Conservation (phyloP, 768 basidiomycete genomes). For the Termitomyces bulborhizus region DNA sequence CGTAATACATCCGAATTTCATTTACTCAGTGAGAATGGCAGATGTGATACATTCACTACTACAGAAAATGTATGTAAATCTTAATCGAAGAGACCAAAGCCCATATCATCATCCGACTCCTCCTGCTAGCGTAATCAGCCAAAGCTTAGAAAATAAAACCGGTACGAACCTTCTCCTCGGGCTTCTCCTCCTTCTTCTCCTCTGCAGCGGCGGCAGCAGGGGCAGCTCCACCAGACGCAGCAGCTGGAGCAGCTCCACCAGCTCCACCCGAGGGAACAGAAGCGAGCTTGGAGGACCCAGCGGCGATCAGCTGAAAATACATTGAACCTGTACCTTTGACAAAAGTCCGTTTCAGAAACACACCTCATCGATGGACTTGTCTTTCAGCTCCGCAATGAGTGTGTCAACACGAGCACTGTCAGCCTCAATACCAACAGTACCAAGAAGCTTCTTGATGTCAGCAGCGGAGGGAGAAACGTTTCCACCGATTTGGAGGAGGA, state of each 20-base stretch:
- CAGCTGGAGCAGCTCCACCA: conserved; percentile 50
- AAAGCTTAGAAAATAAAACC: conserved; percentile 1
- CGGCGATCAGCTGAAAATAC: conserved; percentile 69
- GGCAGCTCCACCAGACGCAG: conserved; percentile 38
- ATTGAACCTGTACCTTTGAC: not conserved
- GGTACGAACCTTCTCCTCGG: conserved; percentile 72
- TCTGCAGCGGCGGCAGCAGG: conserved; percentile 57
- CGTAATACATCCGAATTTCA: not conserved
- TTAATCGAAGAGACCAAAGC: conserved; percentile 97
- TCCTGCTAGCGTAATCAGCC: conserved; percentile 39
- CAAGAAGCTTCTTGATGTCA: conserved; percentile 86
- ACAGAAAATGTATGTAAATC: conserved; percentile 10
- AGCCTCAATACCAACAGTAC: conserved; percentile 80
- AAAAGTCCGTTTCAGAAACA: conserved; percentile 21
- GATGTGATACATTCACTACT: not conserved
- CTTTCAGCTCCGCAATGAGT: conserved; percentile 85
- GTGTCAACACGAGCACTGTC: conserved; percentile 77
- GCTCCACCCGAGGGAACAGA: conserved; percentile 96
- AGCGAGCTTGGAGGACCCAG: conserved; percentile 89
- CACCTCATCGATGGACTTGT: conserved; percentile 83
- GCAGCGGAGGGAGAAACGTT: conserved; percentile 80
- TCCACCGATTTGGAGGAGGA: conserved; percentile 93
- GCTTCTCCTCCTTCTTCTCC: conserved; percentile 86
- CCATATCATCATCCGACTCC: conserved; percentile 98
- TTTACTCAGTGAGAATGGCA: not conserved